Conservation (phyloP, 2,329 filamentous ascomycete species). For the Aspergillus persii region DNA sequence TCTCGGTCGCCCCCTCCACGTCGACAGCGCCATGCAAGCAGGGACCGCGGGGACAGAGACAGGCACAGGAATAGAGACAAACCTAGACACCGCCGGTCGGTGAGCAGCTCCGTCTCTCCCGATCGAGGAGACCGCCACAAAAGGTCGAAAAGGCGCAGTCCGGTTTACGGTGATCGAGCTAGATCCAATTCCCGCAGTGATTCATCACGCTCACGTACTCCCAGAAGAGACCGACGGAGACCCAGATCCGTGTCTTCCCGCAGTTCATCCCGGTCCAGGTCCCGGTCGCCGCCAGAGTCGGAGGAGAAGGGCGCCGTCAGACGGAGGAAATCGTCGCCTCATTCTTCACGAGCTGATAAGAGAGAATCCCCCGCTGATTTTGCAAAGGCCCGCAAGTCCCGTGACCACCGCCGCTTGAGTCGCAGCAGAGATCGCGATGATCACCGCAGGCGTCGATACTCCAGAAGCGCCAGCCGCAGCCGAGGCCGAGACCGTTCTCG, state of each 20-base stretch:
- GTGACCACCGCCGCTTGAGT: conserved; percentile 43
- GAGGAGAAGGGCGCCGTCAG: conserved; percentile 32
- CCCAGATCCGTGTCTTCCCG: conserved; percentile 40
- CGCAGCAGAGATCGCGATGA: conserved; percentile 34
- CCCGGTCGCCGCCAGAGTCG: conserved; percentile 27
- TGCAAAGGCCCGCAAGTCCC: conserved; percentile 45
- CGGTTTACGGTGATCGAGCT: conserved; percentile 46
- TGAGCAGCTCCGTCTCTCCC: conserved; percentile 42
- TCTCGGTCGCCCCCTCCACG: conserved; percentile 33
- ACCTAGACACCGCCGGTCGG: conserved; percentile 33
- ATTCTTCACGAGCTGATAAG: conserved; percentile 41
- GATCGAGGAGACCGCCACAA: conserved; percentile 32
- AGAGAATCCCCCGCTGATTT: conserved; percentile 50
- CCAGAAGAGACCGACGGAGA: conserved; percentile 48
- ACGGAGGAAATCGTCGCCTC: conserved; percentile 45
- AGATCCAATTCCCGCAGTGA: conserved; percentile 50
- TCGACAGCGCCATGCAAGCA: conserved; percentile 25
- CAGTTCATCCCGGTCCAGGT: conserved; percentile 38
- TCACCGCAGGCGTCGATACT: conserved; percentile 28
- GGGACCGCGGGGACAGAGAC: conserved; percentile 7
- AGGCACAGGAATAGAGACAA: conserved; percentile 14
- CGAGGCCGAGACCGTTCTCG: conserved; percentile 26
- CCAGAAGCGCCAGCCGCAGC: conserved; percentile 28
- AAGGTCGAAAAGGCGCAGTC: conserved; percentile 36
- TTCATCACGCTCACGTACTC: conserved; percentile 55